Evolutionary conservation across 2,329 filamentous ascomycete species (phyloP).

Genomic region (Ascochyta viciae-villosae): DNA sequence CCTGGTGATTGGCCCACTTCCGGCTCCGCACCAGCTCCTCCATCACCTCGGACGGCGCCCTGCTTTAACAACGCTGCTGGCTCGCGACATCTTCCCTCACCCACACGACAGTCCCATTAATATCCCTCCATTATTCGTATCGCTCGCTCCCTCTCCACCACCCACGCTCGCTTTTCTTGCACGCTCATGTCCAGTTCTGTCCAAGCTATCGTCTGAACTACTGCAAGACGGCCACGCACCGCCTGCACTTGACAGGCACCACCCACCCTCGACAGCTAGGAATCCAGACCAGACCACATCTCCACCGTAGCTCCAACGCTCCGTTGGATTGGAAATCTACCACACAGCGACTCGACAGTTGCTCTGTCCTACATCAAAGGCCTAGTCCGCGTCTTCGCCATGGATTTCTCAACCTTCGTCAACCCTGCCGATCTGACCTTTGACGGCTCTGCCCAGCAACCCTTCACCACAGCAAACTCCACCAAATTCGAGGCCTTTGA

Average conservation of each 20-base stretch:
- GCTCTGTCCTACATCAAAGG: neutral
- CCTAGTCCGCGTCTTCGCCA: constrained; percentile 18
- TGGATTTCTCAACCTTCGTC: constrained; percentile 26
- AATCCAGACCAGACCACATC: neutral
- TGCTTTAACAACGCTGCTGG: constrained; percentile 7
- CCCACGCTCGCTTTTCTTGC: constrained; percentile 6
- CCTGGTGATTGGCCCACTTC: constrained; percentile 16
- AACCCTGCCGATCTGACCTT: constrained; percentile 21
- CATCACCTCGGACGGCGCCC: constrained; percentile 13
- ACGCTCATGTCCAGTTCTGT: constrained; percentile 1
- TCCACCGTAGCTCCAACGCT: neutral
- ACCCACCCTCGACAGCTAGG: constrained; percentile 10
- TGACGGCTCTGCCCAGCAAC: constrained; percentile 13
- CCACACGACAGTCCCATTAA: constrained; percentile 9
- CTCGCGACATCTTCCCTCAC: constrained; percentile 9
- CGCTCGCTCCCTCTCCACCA: constrained; percentile 1
- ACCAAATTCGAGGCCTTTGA: constrained; percentile 26
- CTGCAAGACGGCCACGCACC: constrained; percentile 15
- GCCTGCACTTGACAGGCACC: constrained; percentile 5
- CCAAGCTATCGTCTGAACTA: constrained; percentile 14
- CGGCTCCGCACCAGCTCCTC: constrained; percentile 15
- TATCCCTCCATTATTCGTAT: constrained; percentile 8
- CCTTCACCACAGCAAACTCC: constrained; percentile 15
- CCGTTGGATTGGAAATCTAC: neutral
- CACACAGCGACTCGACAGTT: neutral